Base-by-base conservation (phyloP, 805 yeast species). In the Helenozyma rhizophorensis region DNA sequence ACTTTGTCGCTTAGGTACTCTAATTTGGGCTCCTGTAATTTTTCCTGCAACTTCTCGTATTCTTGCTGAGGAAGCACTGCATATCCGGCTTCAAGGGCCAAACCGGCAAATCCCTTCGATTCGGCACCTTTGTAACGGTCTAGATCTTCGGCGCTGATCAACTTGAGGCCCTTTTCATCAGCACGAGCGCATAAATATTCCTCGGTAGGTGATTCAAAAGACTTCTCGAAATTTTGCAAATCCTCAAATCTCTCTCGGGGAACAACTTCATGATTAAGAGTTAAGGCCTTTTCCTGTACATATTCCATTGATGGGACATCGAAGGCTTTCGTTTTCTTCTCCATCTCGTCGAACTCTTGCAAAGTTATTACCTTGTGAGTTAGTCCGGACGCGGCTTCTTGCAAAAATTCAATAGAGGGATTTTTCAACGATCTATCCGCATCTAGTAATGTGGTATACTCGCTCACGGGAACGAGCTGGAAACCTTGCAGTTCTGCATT, bases 201-300 rank as follows among this genome's bases (percentile, higher is more conserved):
- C 11, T 28, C 2, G 8, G 26, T 25, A 2, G 48, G 48, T 3
- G 23, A 11, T 8, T 26, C 19, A 25, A 24, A 21, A 9, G 13
- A 12, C 14, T 37, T 37, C 15, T 28, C 36, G 11, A 26, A 28
- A 4, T 19, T 11, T 11, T 32, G 36, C 26, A 40, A 31, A 4
- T 30, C 29, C 9, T 16, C 12, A 5, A 24, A 23, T 19, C 35
- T 28, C 9, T 31, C 34, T 6, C 28, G 25, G 4, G 51, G 36
- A 5, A 56, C 25, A 6, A 55, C 41, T 13, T 47, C 47, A 13
- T 52, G 39, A 5, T 62, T 60, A 33, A 44, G 53, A 7, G 29
- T 34, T 8, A 34, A 21, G 4, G 70, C 59, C 25, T 40, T 43
- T 21, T 52, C 33, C 8, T 37, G 41, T 6, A 52, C 41, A 27